Evolutionary conservation across 2,329 filamentous ascomycete genomes (phyloP), one percentile per base, ranked within the genome.

Genomic region (Neofusicoccum sp.): DNA sequence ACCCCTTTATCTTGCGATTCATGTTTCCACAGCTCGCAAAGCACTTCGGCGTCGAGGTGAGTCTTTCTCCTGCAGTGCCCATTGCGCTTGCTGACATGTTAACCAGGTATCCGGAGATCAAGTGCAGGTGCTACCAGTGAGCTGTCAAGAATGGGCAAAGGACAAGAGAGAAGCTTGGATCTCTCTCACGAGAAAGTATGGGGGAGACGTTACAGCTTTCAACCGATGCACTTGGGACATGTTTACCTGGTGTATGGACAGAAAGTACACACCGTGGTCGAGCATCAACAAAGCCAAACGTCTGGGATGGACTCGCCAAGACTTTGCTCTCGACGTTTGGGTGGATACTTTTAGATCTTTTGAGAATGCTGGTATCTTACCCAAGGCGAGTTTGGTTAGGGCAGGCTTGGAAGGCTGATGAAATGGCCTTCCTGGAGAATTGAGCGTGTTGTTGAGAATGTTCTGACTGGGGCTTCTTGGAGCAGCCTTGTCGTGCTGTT

Each of bases 1-100:
- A 78, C 36, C 69, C 70, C 5, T 69, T 78, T 52, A 71, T 71
- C 1, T 81, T 73, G 68, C 75, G 77, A 36, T 75, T 71, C 22
- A 68, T 80, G 54, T 80, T 78, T 78, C 78, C 79, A 0, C 71
- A 71, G n/a, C 50, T 81, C 0, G 78, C 77, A 0, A 61, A 59
- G 4, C 71, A 74, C 5, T 79, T 78, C 39, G 74, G 73, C 1
- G 70, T 71, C 22, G 67, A 69, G 9, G 68, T 56, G 14, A 41
- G 34, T 34, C 3, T 5, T 22, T 22, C 22, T 22, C 22, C 22
- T 22, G 22, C 22, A 22, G 22, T 22, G 22, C 22, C 22, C 22
- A 22, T 22, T 22, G 22, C 22, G 22, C 22, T 22, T 22, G 22
- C 22, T 22, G 22, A 9, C 11, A 14, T 43, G 6, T 12, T 33